phyloP scores from a whole-genome alignment of 2,329 filamentous ascomycete species.

The Calonectria honghensis region DNA sequence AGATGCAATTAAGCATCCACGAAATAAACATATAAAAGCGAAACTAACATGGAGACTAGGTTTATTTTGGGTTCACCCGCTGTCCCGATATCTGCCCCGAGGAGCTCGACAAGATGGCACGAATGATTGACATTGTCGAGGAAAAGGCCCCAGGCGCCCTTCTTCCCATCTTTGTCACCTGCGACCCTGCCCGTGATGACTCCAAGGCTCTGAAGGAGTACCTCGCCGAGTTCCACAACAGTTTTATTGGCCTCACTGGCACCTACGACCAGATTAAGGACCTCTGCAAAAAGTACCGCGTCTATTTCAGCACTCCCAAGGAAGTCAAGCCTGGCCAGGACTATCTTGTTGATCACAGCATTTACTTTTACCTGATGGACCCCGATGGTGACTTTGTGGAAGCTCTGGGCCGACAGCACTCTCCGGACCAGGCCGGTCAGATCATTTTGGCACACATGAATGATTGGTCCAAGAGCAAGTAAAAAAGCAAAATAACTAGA shows the following conservation, averaged over 20 bases:
- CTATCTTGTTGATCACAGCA: slow-evolving; percentile 98
- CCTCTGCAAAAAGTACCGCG: slow-evolving; percentile 95
- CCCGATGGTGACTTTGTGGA: slow-evolving; percentile 99
- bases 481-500: slow-evolving; percentile 30
- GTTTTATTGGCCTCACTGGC: slow-evolving; percentile 91
- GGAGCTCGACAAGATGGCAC: slow-evolving; percentile 99
- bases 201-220: slow-evolving; percentile 90
- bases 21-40: neutral
- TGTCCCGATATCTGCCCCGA: slow-evolving; percentile 99
- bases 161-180: slow-evolving; percentile 93
- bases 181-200: slow-evolving; percentile 93
- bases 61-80: slow-evolving; percentile 99
- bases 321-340: slow-evolving; percentile 95
- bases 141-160: slow-evolving; percentile 72
- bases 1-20: neutral
- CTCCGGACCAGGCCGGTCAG: slow-evolving; percentile 87
- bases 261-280: slow-evolving; percentile 95
- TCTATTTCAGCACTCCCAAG: slow-evolving; percentile 96
- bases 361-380: slow-evolving; percentile 99
- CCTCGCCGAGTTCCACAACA: slow-evolving; percentile 90
- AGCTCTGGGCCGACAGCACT: slow-evolving; percentile 95
- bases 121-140: slow-evolving; percentile 87
- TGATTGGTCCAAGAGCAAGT: slow-evolving; percentile 64
- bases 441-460: slow-evolving; percentile 91
- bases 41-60: slow-evolving; percentile 67